Percentiles rank a stretch among this genome's conserved stretches.
Conservation (phyloP, 2,329 filamentous ascomycete genomes). For the Phyllosticta citrichinensis region DNA sequence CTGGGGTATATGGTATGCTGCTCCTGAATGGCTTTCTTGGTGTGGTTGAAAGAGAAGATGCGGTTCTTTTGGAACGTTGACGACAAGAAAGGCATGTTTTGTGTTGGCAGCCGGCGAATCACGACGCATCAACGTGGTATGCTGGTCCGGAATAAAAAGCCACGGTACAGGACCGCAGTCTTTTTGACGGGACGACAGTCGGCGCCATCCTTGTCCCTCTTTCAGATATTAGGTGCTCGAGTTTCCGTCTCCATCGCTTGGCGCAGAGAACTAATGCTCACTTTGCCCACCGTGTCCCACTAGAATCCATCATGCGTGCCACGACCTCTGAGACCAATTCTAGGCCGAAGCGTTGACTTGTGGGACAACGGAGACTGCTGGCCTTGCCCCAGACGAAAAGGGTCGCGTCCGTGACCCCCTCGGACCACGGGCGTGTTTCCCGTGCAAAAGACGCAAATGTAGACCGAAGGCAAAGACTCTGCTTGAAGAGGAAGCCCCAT, state of each 20-base stretch:
- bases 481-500: conserved; percentile 39
- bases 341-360: neutral
- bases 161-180: too few species aligned
- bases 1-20: neutral
- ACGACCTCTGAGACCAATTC: neutral
- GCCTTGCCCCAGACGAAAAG: conserved; percentile 4
- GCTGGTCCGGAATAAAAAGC: too few species aligned
- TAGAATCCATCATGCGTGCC: too few species aligned
- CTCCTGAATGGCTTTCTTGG: neutral
- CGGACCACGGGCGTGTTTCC: conserved; percentile 24
- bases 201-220: too few species aligned
- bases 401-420: conserved; percentile 24
- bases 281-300: too few species aligned
- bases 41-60: neutral
- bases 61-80: neutral
- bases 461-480: conserved; percentile 34
- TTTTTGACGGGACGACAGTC: too few species aligned
- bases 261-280: too few species aligned
- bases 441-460: conserved; percentile 32
- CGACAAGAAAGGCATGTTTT: neutral
- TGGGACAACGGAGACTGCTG: conserved; percentile 1
- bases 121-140: too few species aligned
- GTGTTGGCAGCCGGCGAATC: too few species aligned
- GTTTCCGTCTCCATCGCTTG: too few species aligned
- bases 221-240: too few species aligned